Evolutionary conservation across 202 grass and related monocot genomes (phyloP), one percentile per base, ranked within the genome.

Genomic region (Hordeum pubiflorum): DNA sequence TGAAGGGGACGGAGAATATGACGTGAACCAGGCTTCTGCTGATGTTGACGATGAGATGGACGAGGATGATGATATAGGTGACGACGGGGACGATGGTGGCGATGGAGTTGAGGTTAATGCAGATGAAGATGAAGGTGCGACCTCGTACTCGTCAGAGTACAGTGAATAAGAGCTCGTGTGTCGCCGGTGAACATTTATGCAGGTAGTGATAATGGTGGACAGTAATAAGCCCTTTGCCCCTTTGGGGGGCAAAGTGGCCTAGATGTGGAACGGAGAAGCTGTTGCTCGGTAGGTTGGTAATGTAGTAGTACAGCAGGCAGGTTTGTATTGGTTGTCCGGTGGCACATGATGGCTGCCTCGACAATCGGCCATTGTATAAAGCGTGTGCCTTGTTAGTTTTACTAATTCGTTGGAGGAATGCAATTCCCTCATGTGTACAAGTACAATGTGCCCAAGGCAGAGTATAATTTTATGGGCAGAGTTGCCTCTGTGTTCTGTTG

Each of bases 131-230:
- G 86, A 86, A 15, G 91, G 44, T 0, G 82, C 82, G 64, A 82
- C 86, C 14, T 91, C 86, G 9, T 94, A 81, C 73, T 94, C 91
- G n/a, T 94, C 92, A 6, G 86, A 94, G 22, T 94, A 89, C 79
- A 94, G 89, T 62, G 89, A 91, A 62, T 89, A 87, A 87, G 80
- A 60, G 82, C 17, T 27, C 41, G 4, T 54, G 4, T 54, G 50
- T 58, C 36, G 34, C 46, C 34, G 10, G 9, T 54, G 8, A 55
- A 54, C 21, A 70, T 69, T 37, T 58, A 60, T 8, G 50, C 50
- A 32, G 31, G 59, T 41, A 69, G 60, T 61, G 37, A 69, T 82
- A 23, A 14, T 31, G 55, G 46, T 59, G 48, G 67, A 31, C 8
- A 40, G 24, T 39, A 43, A 27, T 61, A 71, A 71, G 40, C 39